Conservation (phyloP, 2,329 filamentous ascomycete species). For the Pezicula radicicola region DNA sequence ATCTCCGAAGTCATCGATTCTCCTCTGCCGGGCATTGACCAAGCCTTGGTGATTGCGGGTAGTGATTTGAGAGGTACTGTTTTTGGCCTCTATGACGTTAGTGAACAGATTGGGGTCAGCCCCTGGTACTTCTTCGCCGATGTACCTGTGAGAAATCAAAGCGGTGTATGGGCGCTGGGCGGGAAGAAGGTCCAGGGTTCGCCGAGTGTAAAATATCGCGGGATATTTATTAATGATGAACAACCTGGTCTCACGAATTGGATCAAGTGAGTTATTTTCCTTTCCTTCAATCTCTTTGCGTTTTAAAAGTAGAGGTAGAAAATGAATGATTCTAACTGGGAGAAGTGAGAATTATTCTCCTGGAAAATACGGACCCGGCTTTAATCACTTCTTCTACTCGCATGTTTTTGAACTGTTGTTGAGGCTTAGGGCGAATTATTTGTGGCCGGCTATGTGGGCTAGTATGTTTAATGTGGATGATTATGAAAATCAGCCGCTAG, state of each 20-base stretch:
- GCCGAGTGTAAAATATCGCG: constrained; percentile 54
- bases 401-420: constrained; percentile 70
- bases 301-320: not conserved
- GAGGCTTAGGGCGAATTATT: constrained; percentile 67
- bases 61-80: constrained; percentile 66
- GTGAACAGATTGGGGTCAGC: constrained; percentile 71
- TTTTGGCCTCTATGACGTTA: constrained; percentile 68
- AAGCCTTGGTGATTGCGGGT: constrained; percentile 65
- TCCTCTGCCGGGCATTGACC: constrained; percentile 52
- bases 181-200: constrained; percentile 43
- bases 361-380: constrained; percentile 38
- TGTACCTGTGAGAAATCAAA: constrained; percentile 41
- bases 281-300: not conserved
- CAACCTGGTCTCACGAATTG: constrained; percentile 62
- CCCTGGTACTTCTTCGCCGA: constrained; percentile 61
- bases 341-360: constrained; percentile 39
- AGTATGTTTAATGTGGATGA: constrained; percentile 73
- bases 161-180: constrained; percentile 43
- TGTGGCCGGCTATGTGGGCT: constrained; percentile 72
- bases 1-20: constrained; percentile 54
- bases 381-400: constrained; percentile 62
- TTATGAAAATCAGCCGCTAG: constrained; percentile 62
- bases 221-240: constrained; percentile 60
- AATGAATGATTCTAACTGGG: not conserved
- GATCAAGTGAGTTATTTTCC: constrained; percentile 37